Evolutionary conservation across 1,139 yeast genomes (phyloP), one percentile per base, ranked within the genome.

Genomic region (Yamadazyma jaroonii): DNA sequence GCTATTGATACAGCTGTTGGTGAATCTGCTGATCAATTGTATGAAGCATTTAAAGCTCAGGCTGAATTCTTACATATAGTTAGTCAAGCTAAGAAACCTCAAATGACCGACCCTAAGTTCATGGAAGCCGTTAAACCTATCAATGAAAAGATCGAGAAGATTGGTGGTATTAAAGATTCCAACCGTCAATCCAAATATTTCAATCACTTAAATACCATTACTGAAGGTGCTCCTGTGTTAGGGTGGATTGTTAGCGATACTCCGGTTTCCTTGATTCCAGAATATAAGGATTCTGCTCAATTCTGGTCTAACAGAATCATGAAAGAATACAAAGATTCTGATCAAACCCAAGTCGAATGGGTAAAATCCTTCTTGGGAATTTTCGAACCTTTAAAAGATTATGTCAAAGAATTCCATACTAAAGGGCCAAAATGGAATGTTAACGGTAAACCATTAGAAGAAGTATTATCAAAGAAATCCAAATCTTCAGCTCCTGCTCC

Each of bases 221-320:
- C 90, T 28, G 97, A 92, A 57, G 97, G 96, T 36, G 79, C 86
- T 6, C 90, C 96, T 5, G 88, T 87, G 3, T 70, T 90, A 44
- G 95, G 95, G 13, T 94, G 99, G 99, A 77, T 90, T 45, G 79
- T 86, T 15, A 75, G 79, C 11, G 78, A 74, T 3, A 81, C 90
- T 4, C 86, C 88, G 0, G 79, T 81, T 12, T 77, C 88, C 1
- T 77, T 74, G 48, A 76, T 94, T 44, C 78, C 84, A 3, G 97
- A 90, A 48, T 85, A 82, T 64, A 86, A 84, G 56, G 98, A 94
- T 53, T 79, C 95, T 29, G 88, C 96, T 28, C 92, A 84, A 56
- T 94, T 90, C 63, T 94, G 96, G 88, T 79, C 95, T 23, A 90
- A 94, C 63, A 77, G 96, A 52, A 83, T 90, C 29, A 64, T 89